A percentile compares a stretch with the other conserved stretches of the same genome.
Evolutionary conservation across 495 filamentous ascomycete species (phyloP).

Genomic region (Clavariopsis aquatica): DNA sequence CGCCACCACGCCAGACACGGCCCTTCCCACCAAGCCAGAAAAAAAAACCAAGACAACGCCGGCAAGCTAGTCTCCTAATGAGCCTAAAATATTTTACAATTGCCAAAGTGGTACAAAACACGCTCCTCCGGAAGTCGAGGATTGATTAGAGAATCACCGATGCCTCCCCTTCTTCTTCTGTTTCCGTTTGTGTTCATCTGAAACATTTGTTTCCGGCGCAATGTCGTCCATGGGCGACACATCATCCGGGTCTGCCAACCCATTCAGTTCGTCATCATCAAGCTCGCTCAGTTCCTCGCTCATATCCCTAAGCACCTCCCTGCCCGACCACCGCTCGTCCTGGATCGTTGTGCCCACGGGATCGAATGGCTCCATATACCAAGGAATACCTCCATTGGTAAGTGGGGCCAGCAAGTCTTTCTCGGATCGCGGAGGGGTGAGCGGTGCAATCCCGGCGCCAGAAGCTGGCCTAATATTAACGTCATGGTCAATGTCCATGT

Average conservation of each 20-base stretch:
- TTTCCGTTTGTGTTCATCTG: slow-evolving; percentile 20
- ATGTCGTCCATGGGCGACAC: slow-evolving; percentile 16
- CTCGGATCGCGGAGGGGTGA: slow-evolving; percentile 46
- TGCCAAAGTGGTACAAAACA: slow-evolving; percentile 17
- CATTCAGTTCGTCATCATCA: slow-evolving; percentile 80
- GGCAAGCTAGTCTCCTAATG: not conserved
- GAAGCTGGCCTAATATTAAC: not conserved
- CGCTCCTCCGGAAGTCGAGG: slow-evolving; percentile 13
- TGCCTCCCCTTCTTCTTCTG: slow-evolving; percentile 33
- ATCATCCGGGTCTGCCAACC: slow-evolving; percentile 53
- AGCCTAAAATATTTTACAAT: slow-evolving; percentile 20
- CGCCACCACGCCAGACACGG: not conserved
- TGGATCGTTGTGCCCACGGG: slow-evolving; percentile 72
- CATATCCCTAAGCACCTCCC: slow-evolving; percentile 72
- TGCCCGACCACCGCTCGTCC: slow-evolving; percentile 76
- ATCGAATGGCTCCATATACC: slow-evolving; percentile 85
- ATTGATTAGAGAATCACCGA: slow-evolving; percentile 13
- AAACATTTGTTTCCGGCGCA: slow-evolving; percentile 28
- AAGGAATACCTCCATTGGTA: slow-evolving; percentile 74
- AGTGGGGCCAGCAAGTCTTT: slow-evolving; percentile 59
- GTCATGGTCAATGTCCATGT: slow-evolving; percentile 24
- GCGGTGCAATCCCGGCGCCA: slow-evolving; percentile 36
- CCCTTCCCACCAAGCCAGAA: not conserved
- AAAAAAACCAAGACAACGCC: slow-evolving; percentile 5
- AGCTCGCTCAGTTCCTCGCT: slow-evolving; percentile 87